Evolutionary conservation across 139 green algal genomes (phyloP), one percentile per base, ranked within the genome.

Genomic region (Gonium pectorale): DNA sequence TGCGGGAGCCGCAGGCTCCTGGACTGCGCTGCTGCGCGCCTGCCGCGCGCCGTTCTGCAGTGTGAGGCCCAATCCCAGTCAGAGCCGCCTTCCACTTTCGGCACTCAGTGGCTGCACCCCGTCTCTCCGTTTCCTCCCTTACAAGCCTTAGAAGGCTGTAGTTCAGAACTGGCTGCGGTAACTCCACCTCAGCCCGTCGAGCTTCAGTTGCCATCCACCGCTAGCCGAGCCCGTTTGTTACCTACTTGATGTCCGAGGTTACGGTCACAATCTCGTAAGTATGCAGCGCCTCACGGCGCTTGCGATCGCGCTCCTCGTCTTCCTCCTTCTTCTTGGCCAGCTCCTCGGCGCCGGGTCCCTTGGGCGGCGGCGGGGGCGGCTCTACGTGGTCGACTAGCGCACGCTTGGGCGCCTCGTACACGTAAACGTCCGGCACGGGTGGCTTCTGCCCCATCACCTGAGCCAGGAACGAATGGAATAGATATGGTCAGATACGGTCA

Each of bases 221-320:
- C n/a, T n/a, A n/a, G 4, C n/a, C 60, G 31, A n/a, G n/a, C 3
- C n/a, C 60, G 1, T 24, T 15, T 2, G 60, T 4, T 15, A 80
- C 87, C 43, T 68, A 92, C 89, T 88, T 91, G 71, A 91, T 92
- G 83, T 93, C 83, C 4, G 82, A 89, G 6, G 91, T 94, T 60
- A 87, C 38, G 37, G 80, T 90, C 13, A 49, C 86, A 56, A 93
- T 82, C 56, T 90, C 86, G 68, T 93, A 93, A 2, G 29, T 70
- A 44, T 79, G 43, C 27, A 83, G 63, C 29, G 19, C 83, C 52
- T 83, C 62, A 15, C 54, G 49, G 11, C 70, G 54, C n/a, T 64
- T 63, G 38, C 43, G 44, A 7, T 77, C n/a, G 6, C 52, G 38
- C 52, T 80, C 81, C 38, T 72, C 83, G 3, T 52, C 38, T 44